Percentiles rank a stretch among this genome's conserved stretches.
Evolutionary conservation across 1,284 basidiomycete species (phyloP).

Genomic region (Trametes polyzona): DNA sequence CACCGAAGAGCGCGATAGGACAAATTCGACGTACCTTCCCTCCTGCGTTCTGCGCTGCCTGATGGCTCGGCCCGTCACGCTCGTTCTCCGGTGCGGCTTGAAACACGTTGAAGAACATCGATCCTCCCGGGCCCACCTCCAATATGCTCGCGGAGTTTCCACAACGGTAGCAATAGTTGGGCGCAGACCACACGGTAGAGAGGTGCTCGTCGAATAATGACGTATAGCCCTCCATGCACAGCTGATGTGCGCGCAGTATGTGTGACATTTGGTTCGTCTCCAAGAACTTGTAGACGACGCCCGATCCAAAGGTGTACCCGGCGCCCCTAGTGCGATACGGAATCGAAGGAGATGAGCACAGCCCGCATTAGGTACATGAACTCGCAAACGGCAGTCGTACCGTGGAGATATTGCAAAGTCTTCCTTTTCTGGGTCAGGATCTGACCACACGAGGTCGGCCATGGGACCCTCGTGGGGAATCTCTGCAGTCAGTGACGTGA

Average conservation of each 20-base stretch:
- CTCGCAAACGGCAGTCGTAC: conserved; percentile 47
- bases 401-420: conserved; percentile 99
- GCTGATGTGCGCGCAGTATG: conserved; percentile 96
- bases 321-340: conserved; percentile 71
- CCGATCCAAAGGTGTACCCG: conserved; percentile 98
- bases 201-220: conserved; percentile 95
- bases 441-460: conserved; percentile 99
- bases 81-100: conserved; percentile 99
- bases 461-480: conserved; percentile 99
- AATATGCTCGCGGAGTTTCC: conserved; percentile 97
- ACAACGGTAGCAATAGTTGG: conserved; percentile 98
- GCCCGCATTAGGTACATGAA: not conserved
- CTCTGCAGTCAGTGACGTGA: conserved; percentile 53
- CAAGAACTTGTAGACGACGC: conserved; percentile 98
- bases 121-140: conserved; percentile 91
- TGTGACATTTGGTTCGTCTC: conserved; percentile 96
- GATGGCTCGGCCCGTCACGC: conserved; percentile 77
- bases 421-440: conserved; percentile 98
- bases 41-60: conserved; percentile 67
- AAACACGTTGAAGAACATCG: conserved; percentile 97
- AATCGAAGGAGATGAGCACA: not conserved
- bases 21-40: conserved; percentile 57
- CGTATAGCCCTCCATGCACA: conserved; percentile 99
- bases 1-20: not conserved
- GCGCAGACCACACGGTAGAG: conserved; percentile 98